These are phyloP conservation scores for Manihot esculenta DNA, from an alignment of 441 rosid genomes.

Conservation along the genomic window DNA sequence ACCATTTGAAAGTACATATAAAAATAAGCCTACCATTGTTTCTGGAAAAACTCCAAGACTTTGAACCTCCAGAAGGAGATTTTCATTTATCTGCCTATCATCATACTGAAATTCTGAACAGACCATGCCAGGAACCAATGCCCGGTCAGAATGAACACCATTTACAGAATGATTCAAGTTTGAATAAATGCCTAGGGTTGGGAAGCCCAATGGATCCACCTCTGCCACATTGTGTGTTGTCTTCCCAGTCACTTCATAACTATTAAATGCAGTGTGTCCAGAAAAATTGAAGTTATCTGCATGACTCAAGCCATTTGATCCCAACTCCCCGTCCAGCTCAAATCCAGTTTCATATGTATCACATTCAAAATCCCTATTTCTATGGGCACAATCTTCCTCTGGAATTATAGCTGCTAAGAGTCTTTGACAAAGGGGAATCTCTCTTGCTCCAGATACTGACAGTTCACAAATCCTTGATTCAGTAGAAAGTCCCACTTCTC, in stretches of 20 bases:
- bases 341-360: conserved; percentile 54
- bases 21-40: conserved; percentile 52
- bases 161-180: conserved; percentile 39
- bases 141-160: conserved; percentile 48
- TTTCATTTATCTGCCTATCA: conserved; percentile 62
- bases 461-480: conserved; percentile 37
- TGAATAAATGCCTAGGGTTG: conserved; percentile 40
- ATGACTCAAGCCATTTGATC: conserved; percentile 53
- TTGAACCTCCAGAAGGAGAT: conserved; percentile 71
- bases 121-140: conserved; percentile 33
- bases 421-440: conserved; percentile 69
- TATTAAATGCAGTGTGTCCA: conserved; percentile 44
- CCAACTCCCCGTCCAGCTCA: conserved; percentile 58
- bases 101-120: conserved; percentile 61
- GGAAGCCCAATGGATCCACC: conserved; percentile 40
- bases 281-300: conserved; percentile 39
- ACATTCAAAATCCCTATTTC: conserved; percentile 45
- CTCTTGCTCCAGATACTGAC: conserved; percentile 35
- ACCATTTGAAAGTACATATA: background rate
- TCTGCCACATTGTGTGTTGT: conserved; percentile 48
- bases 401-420: conserved; percentile 83
- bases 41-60: conserved; percentile 83
- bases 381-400: conserved; percentile 59
- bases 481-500: conserved; percentile 29
- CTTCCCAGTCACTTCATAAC: conserved; percentile 51